Percentiles rank a stretch among this genome's conserved stretches.
Evolutionary conservation across 179 eudicot species (phyloP).

Genomic region (Nepenthes alata): DNA sequence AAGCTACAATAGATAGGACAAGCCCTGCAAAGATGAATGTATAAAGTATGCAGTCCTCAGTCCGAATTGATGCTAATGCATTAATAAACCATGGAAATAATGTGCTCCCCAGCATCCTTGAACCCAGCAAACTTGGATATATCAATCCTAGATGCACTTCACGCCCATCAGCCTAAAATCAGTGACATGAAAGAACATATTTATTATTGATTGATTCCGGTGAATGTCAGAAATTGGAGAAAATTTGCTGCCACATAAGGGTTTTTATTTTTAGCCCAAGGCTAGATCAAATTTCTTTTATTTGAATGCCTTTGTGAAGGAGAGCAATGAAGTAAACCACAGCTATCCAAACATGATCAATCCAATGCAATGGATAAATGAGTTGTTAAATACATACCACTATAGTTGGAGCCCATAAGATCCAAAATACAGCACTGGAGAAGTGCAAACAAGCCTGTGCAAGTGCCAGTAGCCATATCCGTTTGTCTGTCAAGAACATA

Average conservation of each 20-base stretch:
- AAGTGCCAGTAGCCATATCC: conserved; percentile 64
- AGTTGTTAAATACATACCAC: conserved; percentile 39
- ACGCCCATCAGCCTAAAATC: conserved; percentile 83
- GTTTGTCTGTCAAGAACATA: conserved; percentile 8
- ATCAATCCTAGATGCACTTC: conserved; percentile 68
- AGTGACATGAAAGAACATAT: neutral
- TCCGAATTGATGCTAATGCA: conserved; percentile 48
- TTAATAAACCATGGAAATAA: conserved; percentile 60
- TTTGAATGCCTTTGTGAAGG: no score
- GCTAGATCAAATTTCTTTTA: no score
- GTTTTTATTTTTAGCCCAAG: no score
- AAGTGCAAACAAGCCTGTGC: conserved; percentile 75
- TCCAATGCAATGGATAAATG: no score
- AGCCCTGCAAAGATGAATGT: conserved; percentile 42
- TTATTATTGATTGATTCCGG: neutral
- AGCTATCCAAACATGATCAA: neutral
- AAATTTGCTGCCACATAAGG: no score
- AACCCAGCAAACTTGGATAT: conserved; percentile 85
- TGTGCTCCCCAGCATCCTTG: conserved; percentile 88
- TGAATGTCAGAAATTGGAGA: neutral
- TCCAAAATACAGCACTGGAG: conserved; percentile 67
- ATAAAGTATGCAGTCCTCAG: conserved; percentile 62
- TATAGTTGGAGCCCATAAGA: conserved; percentile 77
- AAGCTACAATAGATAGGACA: conserved; percentile 59
- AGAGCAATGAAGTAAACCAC: neutral